Conservation (phyloP, 2,329 filamentous ascomycete species). For the Byssochlamys sp. region DNA sequence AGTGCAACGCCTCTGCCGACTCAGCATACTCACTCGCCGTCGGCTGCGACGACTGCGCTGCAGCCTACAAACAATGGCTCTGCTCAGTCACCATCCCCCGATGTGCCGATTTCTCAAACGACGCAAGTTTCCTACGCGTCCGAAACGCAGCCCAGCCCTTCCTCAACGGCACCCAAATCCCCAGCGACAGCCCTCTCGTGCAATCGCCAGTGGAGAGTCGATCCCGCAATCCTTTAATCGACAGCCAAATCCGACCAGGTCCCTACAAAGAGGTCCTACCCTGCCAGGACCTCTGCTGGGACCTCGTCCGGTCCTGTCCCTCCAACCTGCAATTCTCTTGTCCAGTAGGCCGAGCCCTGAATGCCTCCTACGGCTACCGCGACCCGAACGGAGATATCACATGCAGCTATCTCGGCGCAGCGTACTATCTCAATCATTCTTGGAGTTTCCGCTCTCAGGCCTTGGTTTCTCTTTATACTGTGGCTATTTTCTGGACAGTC, state of each 20-base stretch:
- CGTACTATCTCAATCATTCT: conserved; percentile 41
- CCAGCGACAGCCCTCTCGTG: conserved; percentile 25
- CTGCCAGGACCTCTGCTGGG: conserved; percentile 78
- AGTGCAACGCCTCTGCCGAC: conserved; percentile 66
- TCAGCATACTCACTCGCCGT: conserved; percentile 73
- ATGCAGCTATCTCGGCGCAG: conserved; percentile 56
- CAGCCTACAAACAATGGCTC: conserved; percentile 86
- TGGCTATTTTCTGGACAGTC: conserved; percentile 9
- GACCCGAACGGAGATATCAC: conserved; percentile 32
- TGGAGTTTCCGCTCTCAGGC: conserved; percentile 6
- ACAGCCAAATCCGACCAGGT: conserved; percentile 61
- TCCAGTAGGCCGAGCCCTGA: conserved; percentile 46
- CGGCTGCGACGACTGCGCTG: conserved; percentile 63
- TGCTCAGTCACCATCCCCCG: conserved; percentile 87
- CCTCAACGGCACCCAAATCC: conserved; percentile 54
- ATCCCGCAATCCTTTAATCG: conserved; percentile 65
- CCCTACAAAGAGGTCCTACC: conserved; percentile 91
- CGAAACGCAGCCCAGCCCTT: conserved; percentile 66
- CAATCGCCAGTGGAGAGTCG: conserved; percentile 38
- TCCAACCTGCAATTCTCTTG: conserved; percentile 66
- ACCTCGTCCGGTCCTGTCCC: conserved; percentile 76
- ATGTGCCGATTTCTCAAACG: conserved; percentile 69
- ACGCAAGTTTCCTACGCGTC: conserved; percentile 48
- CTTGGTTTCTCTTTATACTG: conserved; percentile 9
- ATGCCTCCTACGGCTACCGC: conserved; percentile 43